Evolutionary conservation across 441 rosid species (phyloP).

Genomic region (Macaranga tanarius): DNA sequence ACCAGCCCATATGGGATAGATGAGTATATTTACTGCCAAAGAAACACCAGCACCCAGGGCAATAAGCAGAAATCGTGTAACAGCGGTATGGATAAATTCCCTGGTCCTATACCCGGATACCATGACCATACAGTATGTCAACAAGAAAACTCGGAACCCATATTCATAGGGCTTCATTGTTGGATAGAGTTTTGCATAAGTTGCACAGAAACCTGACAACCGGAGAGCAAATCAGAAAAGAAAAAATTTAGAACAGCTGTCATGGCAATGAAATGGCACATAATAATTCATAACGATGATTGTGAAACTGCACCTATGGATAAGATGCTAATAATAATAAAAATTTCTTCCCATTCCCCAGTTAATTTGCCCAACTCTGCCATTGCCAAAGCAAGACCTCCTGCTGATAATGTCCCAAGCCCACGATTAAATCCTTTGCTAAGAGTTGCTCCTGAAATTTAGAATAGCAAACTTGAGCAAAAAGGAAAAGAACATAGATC

Average conservation of each 20-base stretch:
- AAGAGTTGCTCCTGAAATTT: slow-evolving; percentile 47
- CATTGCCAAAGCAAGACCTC: slow-evolving; percentile 75
- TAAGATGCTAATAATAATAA: slow-evolving; percentile 72
- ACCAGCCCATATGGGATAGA: slow-evolving; percentile 65
- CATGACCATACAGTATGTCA: slow-evolving; percentile 60
- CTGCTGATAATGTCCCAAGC: slow-evolving; percentile 86
- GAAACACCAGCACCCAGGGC: slow-evolving; percentile 50
- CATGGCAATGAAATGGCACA: slow-evolving; percentile 7
- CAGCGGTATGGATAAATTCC: slow-evolving; percentile 43
- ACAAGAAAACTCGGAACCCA: slow-evolving; percentile 56
- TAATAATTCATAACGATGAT: background rate
- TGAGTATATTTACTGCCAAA: slow-evolving; percentile 43
- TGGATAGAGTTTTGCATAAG: slow-evolving; percentile 52
- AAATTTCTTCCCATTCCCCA: slow-evolving; percentile 61
- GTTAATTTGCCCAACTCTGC: slow-evolving; percentile 59
- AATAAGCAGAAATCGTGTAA: slow-evolving; percentile 46
- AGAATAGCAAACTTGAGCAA: background rate
- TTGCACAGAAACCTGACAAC: slow-evolving; percentile 44
- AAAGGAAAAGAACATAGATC: background rate
- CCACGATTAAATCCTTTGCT: slow-evolving; percentile 90
- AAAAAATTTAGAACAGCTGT: slow-evolving; percentile 3
- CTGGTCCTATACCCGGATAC: slow-evolving; percentile 48
- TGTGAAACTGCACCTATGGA: slow-evolving; percentile 50
- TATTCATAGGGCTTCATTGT: slow-evolving; percentile 60
- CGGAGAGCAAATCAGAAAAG: slow-evolving; percentile 9